Percentiles rank a stretch among this genome's conserved stretches.
Evolutionary conservation across 768 basidiomycete genomes (phyloP).

Genomic region (Tubosaeta brunneosetosa): DNA sequence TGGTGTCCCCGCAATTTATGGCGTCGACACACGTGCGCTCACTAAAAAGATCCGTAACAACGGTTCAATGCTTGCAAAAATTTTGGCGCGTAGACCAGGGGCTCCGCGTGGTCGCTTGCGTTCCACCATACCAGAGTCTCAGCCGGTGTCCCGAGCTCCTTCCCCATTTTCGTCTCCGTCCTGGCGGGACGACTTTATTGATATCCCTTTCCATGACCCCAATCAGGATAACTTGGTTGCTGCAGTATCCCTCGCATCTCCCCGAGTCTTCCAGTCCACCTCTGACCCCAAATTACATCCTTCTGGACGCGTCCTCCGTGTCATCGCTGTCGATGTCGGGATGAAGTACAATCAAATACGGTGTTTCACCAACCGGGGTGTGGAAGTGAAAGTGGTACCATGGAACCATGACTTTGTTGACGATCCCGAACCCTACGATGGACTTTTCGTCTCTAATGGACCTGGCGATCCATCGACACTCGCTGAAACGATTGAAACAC

Average conservation of each 20-base stretch:
- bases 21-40: slow-evolving; percentile 93
- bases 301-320: slow-evolving; percentile 72
- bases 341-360: slow-evolving; percentile 99
- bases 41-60: slow-evolving; percentile 96
- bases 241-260: slow-evolving; percentile 68
- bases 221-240: slow-evolving; percentile 90
- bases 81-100: slow-evolving; percentile 61
- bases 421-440: slow-evolving; percentile 82
- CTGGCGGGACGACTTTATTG: slow-evolving; percentile 84
- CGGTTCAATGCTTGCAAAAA: slow-evolving; percentile 84
- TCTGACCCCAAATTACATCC: slow-evolving; percentile 61
- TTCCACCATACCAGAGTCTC: slow-evolving; percentile 34
- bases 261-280: slow-evolving; percentile 65
- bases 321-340: slow-evolving; percentile 94
- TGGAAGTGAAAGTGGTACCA: slow-evolving; percentile 95
- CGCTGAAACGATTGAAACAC: slow-evolving; percentile 60
- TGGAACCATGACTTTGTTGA: slow-evolving; percentile 92
- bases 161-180: slow-evolving; percentile 48
- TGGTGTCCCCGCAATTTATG: slow-evolving; percentile 89
- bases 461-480: slow-evolving; percentile 94
- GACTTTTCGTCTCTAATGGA: slow-evolving; percentile 95
- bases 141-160: slow-evolving; percentile 43
- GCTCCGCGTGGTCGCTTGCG: slow-evolving; percentile 37
- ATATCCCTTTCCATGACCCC: slow-evolving; percentile 82
- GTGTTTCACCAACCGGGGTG: slow-evolving; percentile 87